phyloP scores from a whole-genome alignment of 768 basidiomycete genomes.

The Trametes maxima region DNA sequence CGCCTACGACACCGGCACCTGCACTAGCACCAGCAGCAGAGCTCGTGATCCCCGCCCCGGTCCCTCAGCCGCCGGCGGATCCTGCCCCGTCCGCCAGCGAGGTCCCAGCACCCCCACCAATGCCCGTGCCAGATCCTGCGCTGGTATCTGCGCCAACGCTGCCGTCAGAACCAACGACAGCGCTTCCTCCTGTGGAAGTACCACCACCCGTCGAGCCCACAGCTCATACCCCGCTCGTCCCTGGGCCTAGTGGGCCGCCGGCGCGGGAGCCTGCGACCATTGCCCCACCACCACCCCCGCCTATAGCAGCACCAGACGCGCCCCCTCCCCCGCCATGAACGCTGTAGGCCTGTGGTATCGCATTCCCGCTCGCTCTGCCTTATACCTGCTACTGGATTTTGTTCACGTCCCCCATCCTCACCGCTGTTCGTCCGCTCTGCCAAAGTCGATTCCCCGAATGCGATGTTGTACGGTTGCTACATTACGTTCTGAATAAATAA shows the following conservation, averaged over 20 bases:
- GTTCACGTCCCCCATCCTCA: neutral
- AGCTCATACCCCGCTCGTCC: neutral
- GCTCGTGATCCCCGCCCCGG: neutral
- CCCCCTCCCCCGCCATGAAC: neutral
- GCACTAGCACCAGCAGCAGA: neutral
- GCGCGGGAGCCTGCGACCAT: no score
- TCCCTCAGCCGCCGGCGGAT: neutral
- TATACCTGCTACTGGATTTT: neutral
- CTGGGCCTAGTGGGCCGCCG: no score
- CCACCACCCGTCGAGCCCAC: neutral
- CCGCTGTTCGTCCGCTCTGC: neutral
- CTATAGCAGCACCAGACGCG: neutral
- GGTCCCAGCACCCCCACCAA: neutral
- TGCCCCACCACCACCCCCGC: no score
- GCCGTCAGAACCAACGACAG: neutral
- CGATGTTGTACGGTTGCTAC: conserved; percentile 16
- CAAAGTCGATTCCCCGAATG: neutral
- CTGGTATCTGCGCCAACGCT: neutral
- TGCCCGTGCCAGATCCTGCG: neutral
- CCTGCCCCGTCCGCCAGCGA: no score
- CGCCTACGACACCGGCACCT: neutral
- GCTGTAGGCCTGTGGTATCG: no score
- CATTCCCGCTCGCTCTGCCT: neutral
- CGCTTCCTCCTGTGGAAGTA: neutral
- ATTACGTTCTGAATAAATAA: conserved; percentile 18